Conservation (phyloP, 2,329 filamentous ascomycete genomes). For the Hymenoscyphus linearis region DNA sequence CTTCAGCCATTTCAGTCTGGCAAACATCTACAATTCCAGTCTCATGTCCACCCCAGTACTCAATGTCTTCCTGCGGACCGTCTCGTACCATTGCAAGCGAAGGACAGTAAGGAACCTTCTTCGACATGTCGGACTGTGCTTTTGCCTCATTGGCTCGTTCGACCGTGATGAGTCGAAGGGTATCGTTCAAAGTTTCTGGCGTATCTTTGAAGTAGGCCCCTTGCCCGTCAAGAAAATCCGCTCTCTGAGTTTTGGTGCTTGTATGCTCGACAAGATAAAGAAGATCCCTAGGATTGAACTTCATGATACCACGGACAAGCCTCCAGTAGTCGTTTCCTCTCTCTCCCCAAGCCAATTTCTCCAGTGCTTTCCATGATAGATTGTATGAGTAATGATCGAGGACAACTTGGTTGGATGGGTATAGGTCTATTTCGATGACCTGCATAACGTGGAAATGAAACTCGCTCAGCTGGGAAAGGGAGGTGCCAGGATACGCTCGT, state of each 20-base stretch:
- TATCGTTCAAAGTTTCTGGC: constrained; percentile 27
- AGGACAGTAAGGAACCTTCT: constrained; percentile 4
- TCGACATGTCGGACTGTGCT: background rate
- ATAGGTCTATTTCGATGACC: constrained; percentile 27
- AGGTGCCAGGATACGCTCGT: constrained; percentile 24
- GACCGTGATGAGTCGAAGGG: constrained; percentile 12
- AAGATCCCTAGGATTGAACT: constrained; percentile 25
- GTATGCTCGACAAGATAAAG: constrained; percentile 29
- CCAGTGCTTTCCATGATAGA: constrained; percentile 20
- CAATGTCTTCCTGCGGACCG: constrained; percentile 8
- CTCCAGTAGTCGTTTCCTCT: constrained; percentile 23
- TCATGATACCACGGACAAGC: constrained; percentile 25
- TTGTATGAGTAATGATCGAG: constrained; percentile 24
- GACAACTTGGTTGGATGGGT: constrained; percentile 28
- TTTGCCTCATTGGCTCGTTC: constrained; percentile 13
- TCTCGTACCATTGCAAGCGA: constrained; percentile 5
- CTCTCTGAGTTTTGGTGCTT: constrained; percentile 24
- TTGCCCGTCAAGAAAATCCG: constrained; percentile 23
- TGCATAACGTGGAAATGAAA: constrained; percentile 26
- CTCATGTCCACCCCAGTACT: constrained; percentile 10
- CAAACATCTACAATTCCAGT: constrained; percentile 9
- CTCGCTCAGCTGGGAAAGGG: constrained; percentile 29
- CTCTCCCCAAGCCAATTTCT: constrained; percentile 30
- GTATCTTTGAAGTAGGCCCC: constrained; percentile 23
- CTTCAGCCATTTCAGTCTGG: constrained; percentile 2